Evolutionary conservation across 768 basidiomycete genomes (phyloP), one percentile per base, ranked within the genome.

Genomic region (Rhizopogon roseolus): DNA sequence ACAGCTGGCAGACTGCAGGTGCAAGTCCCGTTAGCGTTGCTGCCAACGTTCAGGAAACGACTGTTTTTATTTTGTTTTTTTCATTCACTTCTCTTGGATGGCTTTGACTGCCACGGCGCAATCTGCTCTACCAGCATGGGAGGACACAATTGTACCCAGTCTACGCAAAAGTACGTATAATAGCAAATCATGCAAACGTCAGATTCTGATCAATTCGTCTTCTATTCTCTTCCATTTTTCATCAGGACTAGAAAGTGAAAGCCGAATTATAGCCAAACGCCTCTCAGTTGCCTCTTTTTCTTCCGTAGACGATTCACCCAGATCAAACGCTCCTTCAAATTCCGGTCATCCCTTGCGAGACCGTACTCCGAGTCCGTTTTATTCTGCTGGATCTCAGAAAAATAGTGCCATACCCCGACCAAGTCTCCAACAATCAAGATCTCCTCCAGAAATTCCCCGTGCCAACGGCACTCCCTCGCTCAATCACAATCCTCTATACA

Each of bases 81-180:
- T 56, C 57, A 54, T 51, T 51, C 13, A n/a, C 34, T 16, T 32
- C 22, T 11, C 48, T 54, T 59, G 41, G 48, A 76, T 77, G 77
- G 73, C 76, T 50, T 56, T 78, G 64, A 72, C 74, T 39, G 74
- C 73, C 40, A 71, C 64, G 19, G 65, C 71, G 36, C 72, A 72
- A 57, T 73, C 60, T 29, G 61, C 58, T 45, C 48, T 69, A 41
- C 80, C 85, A 48, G 77, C 81, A 37, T 92, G 89, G 88, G 90
- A 90, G 67, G 88, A 90, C 64, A 81, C 81, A 36, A 89, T 92
- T 53, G 90, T 92, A 29, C 90, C 90, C 52, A 78, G 86, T 39
- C 75, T 92, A 37, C 80, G 90, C 60, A 88, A 90, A 76, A 79
- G 88, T 91, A 73, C 63, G 80, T 75, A 52, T 45, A 49, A 34